phyloP scores from a whole-genome alignment of 345 rosid species.

The Arabidopsis thaliana region TAIR10.1 NC_003075.7:11156501-11157000 shows the following conservation, averaged over 20 bases:
- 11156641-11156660: slow-evolving; percentile 49
- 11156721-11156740: slow-evolving; percentile 68
- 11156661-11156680: slow-evolving; percentile 48
- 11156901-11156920: slow-evolving; percentile 64
- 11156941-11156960: slow-evolving; percentile 49
- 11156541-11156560: slow-evolving; percentile 53
- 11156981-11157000: slow-evolving; percentile 58
- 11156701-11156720: slow-evolving; percentile 59
- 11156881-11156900: slow-evolving; percentile 70
- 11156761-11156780: slow-evolving; percentile 70
- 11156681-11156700: slow-evolving; percentile 56
- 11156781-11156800: slow-evolving; percentile 60
- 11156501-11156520: slow-evolving; percentile 55
- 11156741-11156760: slow-evolving; percentile 48
- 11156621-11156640: slow-evolving; percentile 76
- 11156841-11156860: slow-evolving; percentile 32
- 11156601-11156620: slow-evolving; percentile 38
- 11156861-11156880: slow-evolving; percentile 50
- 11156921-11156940: slow-evolving; percentile 66
- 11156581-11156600: slow-evolving; percentile 52
- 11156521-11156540: slow-evolving; percentile 65
- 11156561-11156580: slow-evolving; percentile 44
- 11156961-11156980: slow-evolving; percentile 48
- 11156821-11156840: slow-evolving; percentile 45
- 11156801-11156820: slow-evolving; percentile 56